Evolutionary conservation across 805 yeast species (phyloP).

Genomic region (Kodamaea neixiangensis): DNA sequence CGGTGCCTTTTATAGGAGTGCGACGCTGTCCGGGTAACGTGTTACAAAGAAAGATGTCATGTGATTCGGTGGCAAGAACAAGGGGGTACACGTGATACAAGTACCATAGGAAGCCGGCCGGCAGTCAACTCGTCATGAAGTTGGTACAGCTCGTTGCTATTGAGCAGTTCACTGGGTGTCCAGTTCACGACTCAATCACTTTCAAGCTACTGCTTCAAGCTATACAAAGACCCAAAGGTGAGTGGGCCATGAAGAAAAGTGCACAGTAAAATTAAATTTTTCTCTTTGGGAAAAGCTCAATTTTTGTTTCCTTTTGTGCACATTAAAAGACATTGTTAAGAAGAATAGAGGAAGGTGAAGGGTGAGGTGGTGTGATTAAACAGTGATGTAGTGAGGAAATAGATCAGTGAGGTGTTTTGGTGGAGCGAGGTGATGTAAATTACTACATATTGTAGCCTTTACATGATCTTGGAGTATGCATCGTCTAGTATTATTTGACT

Average conservation of each 20-base stretch:
- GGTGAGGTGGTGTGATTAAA: no score
- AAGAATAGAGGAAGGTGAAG: no score
- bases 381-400: no score
- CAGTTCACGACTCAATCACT: neutral
- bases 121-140: no score
- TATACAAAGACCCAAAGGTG: neutral
- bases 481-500: no score
- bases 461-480: no score
- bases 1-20: neutral
- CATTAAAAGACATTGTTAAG: neutral
- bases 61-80: neutral
- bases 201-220: neutral
- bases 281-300: neutral
- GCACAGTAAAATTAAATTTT: neutral
- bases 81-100: neutral
- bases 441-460: no score
- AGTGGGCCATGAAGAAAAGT: neutral
- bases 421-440: no score
- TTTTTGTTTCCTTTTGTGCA: neutral
- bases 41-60: neutral
- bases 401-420: no score
- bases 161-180: neutral
- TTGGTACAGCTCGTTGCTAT: neutral
- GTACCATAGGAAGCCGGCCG: no score
- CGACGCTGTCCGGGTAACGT: neutral